Evolutionary conservation across 345 rosid genomes (phyloP).

Genomic region (Cardamine occulta): DNA sequence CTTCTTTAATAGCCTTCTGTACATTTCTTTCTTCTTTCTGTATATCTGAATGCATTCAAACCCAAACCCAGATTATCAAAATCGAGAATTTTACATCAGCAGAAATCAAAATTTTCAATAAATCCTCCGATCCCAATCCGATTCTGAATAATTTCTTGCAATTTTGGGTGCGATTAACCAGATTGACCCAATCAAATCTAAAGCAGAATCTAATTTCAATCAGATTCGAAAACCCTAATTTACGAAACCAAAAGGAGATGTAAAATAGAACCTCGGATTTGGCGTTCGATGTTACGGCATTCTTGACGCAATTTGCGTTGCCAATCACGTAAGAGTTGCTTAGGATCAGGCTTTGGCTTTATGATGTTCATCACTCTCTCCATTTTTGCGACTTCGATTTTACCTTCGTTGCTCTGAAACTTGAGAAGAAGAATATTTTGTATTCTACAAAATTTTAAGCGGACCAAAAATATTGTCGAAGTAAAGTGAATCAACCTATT

Average conservation of each 20-base stretch:
- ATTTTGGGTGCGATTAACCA: not conserved
- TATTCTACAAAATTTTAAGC: not conserved
- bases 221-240: constrained; percentile 21
- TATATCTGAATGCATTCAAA: constrained; percentile 58
- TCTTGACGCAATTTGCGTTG: constrained; percentile 92
- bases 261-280: constrained; percentile 66
- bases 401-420: not conserved
- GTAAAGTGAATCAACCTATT: too few species aligned
- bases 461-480: not conserved
- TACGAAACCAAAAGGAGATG: not conserved
- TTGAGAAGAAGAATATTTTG: not conserved
- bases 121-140: constrained; percentile 10
- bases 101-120: not conserved
- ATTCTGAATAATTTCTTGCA: not conserved
- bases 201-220: not conserved
- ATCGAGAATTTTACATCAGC: not conserved
- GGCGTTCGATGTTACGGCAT: constrained; percentile 88
- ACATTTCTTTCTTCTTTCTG: constrained; percentile 86
- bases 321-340: constrained; percentile 85
- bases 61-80: constrained; percentile 1
- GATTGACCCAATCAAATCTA: not conserved
- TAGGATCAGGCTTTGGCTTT: constrained; percentile 83
- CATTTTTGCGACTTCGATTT: constrained; percentile 42
- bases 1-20: constrained; percentile 87
- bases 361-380: constrained; percentile 83